Conservation (phyloP, 2,329 filamentous ascomycete genomes). For the Pseudogymnoascus sp. region DNA sequence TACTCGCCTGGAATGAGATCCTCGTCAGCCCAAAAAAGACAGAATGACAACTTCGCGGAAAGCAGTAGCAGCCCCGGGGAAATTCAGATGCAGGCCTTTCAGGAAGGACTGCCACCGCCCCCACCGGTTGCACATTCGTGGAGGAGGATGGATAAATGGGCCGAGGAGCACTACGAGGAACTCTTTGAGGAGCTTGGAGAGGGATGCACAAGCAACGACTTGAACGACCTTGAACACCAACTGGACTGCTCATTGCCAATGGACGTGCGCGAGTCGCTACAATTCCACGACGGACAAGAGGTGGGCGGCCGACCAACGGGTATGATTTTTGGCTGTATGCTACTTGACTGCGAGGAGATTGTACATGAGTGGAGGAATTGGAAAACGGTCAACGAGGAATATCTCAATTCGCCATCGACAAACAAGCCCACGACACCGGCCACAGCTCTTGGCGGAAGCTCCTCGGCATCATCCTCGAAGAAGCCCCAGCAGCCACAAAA, state of each 20-base stretch:
- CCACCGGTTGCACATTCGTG: conserved; percentile 86
- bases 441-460: conserved; percentile 61
- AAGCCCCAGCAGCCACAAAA: conserved; percentile 45
- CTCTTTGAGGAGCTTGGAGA: conserved; percentile 89
- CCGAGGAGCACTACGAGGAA: conserved; percentile 91
- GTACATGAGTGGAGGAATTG: conserved; percentile 97
- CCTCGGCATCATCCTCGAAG: conserved; percentile 61
- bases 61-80: conserved; percentile 65
- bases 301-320: conserved; percentile 84
- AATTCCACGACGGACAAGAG: conserved; percentile 94
- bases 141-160: conserved; percentile 89
- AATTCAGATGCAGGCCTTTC: conserved; percentile 94
- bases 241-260: conserved; percentile 88
- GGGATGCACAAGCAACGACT: conserved; percentile 83
- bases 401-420: conserved; percentile 48
- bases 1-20: conserved; percentile 89
- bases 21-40: conserved; percentile 59
- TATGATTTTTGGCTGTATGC: conserved; percentile 87
- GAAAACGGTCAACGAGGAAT: conserved; percentile 88
- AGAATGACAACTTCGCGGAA: conserved; percentile 54
- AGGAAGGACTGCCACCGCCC: conserved; percentile 80
- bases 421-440: conserved; percentile 56
- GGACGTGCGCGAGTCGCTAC: conserved; percentile 86
- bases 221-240: conserved; percentile 95
- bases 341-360: conserved; percentile 96